A percentile compares a stretch with the other conserved stretches of the same genome.
These are phyloP conservation scores for Mimosa bimucronata DNA, from an alignment of 306 rosid genomes.

Conservation along the genomic window DNA sequence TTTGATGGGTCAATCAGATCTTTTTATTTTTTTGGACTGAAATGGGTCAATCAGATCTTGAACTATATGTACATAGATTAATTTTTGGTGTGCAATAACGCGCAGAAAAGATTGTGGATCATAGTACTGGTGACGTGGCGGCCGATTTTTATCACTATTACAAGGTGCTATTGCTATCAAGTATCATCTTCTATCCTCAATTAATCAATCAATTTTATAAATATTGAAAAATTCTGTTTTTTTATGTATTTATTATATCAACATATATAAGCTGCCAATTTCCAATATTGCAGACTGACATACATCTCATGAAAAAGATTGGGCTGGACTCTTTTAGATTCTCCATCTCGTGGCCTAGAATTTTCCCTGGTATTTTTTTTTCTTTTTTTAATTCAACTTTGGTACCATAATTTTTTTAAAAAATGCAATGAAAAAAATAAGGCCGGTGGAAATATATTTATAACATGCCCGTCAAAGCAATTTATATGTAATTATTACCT, in stretches of 20 bases:
- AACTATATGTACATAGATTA: background rate
- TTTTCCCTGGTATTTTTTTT: conserved; percentile 46
- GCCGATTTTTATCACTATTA: conserved; percentile 45
- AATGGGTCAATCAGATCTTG: too few relatives aligned
- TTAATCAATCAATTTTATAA: background rate
- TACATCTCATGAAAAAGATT: conserved; percentile 48
- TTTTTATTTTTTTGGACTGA: too few relatives aligned
- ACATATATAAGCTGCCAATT: background rate
- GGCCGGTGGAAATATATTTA: background rate
- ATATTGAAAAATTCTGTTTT: background rate
- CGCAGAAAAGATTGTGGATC: conserved; percentile 54
- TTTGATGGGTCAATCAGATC: too few relatives aligned
- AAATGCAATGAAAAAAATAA: background rate
- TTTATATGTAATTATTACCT: background rate
- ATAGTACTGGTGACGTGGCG: conserved; percentile 38
- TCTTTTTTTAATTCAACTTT: background rate
- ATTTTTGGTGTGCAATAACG: background rate
- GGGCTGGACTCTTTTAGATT: conserved; percentile 62
- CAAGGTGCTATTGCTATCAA: conserved; percentile 35
- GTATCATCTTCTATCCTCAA: background rate
- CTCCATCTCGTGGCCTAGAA: conserved; percentile 63
- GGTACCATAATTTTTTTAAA: background rate
- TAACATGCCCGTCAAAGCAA: too few relatives aligned
- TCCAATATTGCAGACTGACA: conserved; percentile 43
- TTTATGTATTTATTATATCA: background rate